phyloP scores from a whole-genome alignment of 306 rosid genomes.

The Rubus idaeus region DNA sequence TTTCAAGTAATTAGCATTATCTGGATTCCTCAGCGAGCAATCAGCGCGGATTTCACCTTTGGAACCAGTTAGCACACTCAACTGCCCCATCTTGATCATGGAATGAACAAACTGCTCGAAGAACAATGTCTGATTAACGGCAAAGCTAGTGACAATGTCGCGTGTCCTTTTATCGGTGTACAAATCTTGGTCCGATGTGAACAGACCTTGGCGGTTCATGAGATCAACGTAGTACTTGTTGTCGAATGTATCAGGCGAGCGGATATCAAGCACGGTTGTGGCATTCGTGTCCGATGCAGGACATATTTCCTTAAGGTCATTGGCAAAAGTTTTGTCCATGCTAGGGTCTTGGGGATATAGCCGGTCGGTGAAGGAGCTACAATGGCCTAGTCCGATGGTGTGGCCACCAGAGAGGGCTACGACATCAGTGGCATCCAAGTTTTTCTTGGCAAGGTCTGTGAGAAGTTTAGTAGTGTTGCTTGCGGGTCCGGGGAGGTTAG shows the following conservation, averaged over 20 bases:
- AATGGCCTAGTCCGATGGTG: constrained; percentile 56
- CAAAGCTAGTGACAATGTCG: constrained; percentile 48
- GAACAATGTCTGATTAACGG: constrained; percentile 39
- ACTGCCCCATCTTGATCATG: constrained; percentile 54
- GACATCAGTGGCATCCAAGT: constrained; percentile 40
- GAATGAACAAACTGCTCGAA: constrained; percentile 50
- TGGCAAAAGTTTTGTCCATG: constrained; percentile 52
- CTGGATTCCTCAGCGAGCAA: constrained; percentile 47
- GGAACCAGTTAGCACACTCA: constrained; percentile 46
- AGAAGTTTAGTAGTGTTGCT: constrained; percentile 30
- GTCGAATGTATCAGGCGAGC: constrained; percentile 50
- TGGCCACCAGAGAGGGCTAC: constrained; percentile 67
- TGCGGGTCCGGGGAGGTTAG: constrained; percentile 39
- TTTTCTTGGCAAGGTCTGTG: constrained; percentile 20
- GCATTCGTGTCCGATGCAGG: constrained; percentile 17
- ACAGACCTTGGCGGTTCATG: constrained; percentile 55
- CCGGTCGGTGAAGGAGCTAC: constrained; percentile 39
- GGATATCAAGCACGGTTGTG: constrained; percentile 42
- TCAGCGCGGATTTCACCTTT: constrained; percentile 55
- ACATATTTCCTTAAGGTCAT: constrained; percentile 37
- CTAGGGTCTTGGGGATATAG: constrained; percentile 53
- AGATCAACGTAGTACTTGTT: constrained; percentile 58
- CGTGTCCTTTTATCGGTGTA: constrained; percentile 29
- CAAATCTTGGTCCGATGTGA: constrained; percentile 67
- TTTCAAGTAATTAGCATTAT: constrained; percentile 12